Base-by-base conservation (phyloP, 306 rosid genomes). In the Mucuna pruriens region DNA sequence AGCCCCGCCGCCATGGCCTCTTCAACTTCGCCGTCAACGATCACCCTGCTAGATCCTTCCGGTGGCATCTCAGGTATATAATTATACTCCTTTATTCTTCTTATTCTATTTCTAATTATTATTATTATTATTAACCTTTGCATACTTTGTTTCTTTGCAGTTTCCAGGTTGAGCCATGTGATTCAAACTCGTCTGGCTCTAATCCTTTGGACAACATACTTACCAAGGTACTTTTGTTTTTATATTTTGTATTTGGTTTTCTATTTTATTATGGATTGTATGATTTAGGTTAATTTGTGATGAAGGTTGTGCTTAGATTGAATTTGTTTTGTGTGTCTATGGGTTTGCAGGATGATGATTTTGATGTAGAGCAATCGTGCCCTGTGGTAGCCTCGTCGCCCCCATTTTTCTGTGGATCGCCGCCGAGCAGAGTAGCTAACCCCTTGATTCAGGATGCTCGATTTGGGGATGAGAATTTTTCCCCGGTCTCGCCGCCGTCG, bases 361-460 rank as follows among this genome's bases (percentile, higher is more conserved):
- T 76, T 84, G 92, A 88, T 40, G 69, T 67, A 64, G 98, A 91
- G 73, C 92, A 85, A 69, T 76, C 83, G 61, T 83, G 85, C 19
- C 67, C 94, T 22, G 88, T 84, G 48, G 83, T 88, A 52, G 89
- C 85, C 58, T 87, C 97, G 88, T 72, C 94, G 89, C 98, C 97
- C 89, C 98, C 96, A 71, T 95, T 88, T 93, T 90, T 87, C 73
- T 82, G 92, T 60, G 99, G 98, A 90, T 91, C 99, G 38, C 99
- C 99, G 80, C 99, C 99, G 74, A 93, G 96, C 83, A 91, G 99
- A 89, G 98, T 93, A 87, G 90, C 89, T 82, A 93, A 95, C 90
- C 99, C 99, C 26, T 86, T 95, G 80, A 89, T 90, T 83, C 99
- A 86, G 76, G 99, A 95, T 63, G 98, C 91, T 69, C 86, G 97